Evolutionary conservation across 2,329 filamentous ascomycete genomes (phyloP).

Genomic region (Aspergillus udagawae): DNA sequence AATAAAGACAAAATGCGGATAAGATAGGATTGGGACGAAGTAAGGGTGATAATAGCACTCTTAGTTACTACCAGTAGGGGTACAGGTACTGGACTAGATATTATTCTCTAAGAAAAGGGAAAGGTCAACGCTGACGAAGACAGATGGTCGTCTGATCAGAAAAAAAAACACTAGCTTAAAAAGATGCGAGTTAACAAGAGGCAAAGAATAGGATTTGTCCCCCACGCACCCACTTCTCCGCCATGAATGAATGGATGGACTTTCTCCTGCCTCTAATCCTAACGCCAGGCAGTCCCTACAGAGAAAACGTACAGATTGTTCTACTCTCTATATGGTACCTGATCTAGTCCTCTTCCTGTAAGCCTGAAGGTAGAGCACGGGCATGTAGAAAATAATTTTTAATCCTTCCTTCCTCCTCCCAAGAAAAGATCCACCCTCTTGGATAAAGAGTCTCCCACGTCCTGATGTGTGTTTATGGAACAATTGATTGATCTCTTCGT

Average conservation of each 20-base stretch:
- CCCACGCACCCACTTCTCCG: constrained; percentile 27
- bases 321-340: not conserved
- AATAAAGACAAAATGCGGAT: not conserved
- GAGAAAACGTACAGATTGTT: not conserved
- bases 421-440: constrained; percentile 15
- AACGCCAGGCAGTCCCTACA: not conserved
- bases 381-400: not conserved
- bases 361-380: not conserved
- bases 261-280: not conserved
- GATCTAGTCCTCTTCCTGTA: not conserved
- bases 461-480: constrained; percentile 5
- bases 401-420: too few species aligned
- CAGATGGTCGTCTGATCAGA: constrained; percentile 28
- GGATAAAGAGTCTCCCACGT: constrained; percentile 21
- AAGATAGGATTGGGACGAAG: not conserved
- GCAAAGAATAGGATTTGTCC: constrained; percentile 6
- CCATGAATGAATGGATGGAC: constrained; percentile 17
- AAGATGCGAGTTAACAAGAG: not conserved
- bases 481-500: constrained; percentile 17
- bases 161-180: constrained; percentile 23
- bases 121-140: constrained; percentile 14
- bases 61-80: not conserved
- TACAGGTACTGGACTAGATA: not conserved
- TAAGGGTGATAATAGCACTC: not conserved
- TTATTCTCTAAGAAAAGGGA: not conserved